Conservation (phyloP, 2,329 filamentous ascomycete species). For the Fusarium succisae region DNA sequence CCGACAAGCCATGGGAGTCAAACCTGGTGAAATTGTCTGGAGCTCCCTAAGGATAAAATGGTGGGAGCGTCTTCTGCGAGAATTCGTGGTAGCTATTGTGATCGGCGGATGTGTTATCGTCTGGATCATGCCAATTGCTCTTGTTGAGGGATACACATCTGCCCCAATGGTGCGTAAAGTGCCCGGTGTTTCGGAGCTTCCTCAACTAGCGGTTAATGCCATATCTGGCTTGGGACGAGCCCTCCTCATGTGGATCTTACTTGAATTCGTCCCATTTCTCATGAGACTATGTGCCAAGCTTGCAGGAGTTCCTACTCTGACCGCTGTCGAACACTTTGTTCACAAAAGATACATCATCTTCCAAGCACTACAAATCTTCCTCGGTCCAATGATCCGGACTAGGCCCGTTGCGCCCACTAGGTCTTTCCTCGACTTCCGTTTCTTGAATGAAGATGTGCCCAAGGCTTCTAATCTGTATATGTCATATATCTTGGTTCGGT, state of each 20-base stretch:
- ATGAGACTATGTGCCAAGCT: background rate
- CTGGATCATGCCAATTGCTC: background rate
- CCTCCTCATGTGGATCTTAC: rapidly evolving
- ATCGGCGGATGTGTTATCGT: background rate
- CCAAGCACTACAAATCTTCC: background rate
- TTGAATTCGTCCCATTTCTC: background rate
- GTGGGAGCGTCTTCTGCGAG: background rate
- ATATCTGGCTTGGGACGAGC: background rate
- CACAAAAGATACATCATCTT: background rate
- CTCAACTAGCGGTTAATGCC: rapidly evolving
- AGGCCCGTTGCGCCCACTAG: rapidly evolving
- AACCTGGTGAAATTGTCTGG: background rate
- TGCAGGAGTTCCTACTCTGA: background rate
- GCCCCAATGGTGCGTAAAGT: rapidly evolving
- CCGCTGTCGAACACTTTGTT: background rate
- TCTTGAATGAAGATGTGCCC: rapidly evolving
- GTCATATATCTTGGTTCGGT: background rate
- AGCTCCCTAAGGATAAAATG: background rate
- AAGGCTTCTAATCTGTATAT: background rate
- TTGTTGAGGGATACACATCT: rapidly evolving
- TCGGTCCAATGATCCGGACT: background rate
- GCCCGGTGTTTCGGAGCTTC: background rate
- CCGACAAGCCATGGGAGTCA: background rate
- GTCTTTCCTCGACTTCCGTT: no score
- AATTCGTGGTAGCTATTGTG: rapidly evolving